Conservation (phyloP, 2,329 filamentous ascomycete genomes). For the Sodiomyces alkalinus region DNA sequence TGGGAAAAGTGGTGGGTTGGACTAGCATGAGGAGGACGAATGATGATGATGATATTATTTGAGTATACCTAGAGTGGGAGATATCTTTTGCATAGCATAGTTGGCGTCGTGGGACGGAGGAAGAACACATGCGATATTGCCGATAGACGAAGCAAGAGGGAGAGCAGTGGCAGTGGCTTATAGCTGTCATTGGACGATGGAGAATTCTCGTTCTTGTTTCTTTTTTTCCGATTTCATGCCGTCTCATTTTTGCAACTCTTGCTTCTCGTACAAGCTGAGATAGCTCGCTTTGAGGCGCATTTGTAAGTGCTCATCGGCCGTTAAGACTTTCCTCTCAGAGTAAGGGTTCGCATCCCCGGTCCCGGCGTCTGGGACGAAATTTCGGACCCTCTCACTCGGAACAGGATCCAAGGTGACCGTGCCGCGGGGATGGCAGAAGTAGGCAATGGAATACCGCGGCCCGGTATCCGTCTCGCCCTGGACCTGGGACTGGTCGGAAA, state of each 20-base stretch:
- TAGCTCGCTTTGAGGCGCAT: conserved; percentile 47
- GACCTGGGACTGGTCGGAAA: conserved; percentile 23
- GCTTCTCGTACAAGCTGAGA: conserved; percentile 33
- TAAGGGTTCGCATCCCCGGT: conserved; percentile 26
- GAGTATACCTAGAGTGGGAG: not conserved
- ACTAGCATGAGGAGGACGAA: conserved; percentile 15
- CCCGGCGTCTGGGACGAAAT: conserved; percentile 18
- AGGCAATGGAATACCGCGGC: conserved; percentile 50
- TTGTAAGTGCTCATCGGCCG: conserved; percentile 47
- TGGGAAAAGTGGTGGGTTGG: conserved; percentile 30
- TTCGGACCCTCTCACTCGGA: conserved; percentile 41
- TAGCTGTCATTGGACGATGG: too few species aligned
- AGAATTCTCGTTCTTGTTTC: too few species aligned
- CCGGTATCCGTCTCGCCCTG: conserved; percentile 31
- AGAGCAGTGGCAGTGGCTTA: too few species aligned
- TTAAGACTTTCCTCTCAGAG: conserved; percentile 39
- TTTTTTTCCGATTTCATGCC: not conserved
- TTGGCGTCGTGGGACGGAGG: too few species aligned
- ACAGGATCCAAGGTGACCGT: conserved; percentile 37
- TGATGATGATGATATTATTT: not conserved
- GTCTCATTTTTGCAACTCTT: conserved; percentile 8
- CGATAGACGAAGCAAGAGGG: too few species aligned
- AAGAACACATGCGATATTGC: too few species aligned
- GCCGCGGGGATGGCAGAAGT: conserved; percentile 50
- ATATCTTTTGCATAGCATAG: not conserved